Conservation (phyloP, 1,139 yeast species). For the Kluyveromyces marxianus region DNA sequence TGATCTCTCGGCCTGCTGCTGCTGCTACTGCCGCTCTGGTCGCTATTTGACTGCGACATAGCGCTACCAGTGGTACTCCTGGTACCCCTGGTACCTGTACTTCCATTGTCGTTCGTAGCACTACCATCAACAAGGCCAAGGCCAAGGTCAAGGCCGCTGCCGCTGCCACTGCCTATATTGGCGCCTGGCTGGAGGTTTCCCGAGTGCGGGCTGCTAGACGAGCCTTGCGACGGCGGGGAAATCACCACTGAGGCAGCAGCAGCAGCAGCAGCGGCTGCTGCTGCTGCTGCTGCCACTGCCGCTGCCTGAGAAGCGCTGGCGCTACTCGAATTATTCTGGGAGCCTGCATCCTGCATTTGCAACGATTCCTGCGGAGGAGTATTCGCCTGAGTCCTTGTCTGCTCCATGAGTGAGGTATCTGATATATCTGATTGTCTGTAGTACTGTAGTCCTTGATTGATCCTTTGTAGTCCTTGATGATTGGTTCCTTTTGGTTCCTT, state of each 20-base stretch:
- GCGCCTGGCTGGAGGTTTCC: too few relatives aligned
- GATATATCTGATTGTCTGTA: background rate
- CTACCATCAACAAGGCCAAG: background rate
- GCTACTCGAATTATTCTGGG: background rate
- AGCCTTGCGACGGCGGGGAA: background rate
- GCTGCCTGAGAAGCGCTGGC: slow-evolving; percentile 7
- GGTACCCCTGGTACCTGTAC: background rate
- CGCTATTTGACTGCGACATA: background rate
- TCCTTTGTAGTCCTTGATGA: too few relatives aligned
- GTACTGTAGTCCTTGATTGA: too few relatives aligned
- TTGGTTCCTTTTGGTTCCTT: too few relatives aligned
- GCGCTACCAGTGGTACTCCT: background rate
- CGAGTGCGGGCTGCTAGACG: background rate
- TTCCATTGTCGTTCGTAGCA: background rate
- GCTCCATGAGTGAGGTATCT: slow-evolving; percentile 7
- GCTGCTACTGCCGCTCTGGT: background rate
- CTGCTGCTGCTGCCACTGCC: slow-evolving; percentile 6
- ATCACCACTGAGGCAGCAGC: slow-evolving; percentile 8
- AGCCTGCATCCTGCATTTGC: background rate
- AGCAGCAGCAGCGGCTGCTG: slow-evolving; percentile 6
- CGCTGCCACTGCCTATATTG: too few relatives aligned
- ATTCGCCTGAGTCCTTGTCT: slow-evolving; percentile 12
- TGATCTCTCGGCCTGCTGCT: background rate
- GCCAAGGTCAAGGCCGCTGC: too few relatives aligned
- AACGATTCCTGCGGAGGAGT: slow-evolving; percentile 12